phyloP scores from a whole-genome alignment of 2,329 filamentous ascomycete species.

The Pseudogymnoascus sp. region DNA sequence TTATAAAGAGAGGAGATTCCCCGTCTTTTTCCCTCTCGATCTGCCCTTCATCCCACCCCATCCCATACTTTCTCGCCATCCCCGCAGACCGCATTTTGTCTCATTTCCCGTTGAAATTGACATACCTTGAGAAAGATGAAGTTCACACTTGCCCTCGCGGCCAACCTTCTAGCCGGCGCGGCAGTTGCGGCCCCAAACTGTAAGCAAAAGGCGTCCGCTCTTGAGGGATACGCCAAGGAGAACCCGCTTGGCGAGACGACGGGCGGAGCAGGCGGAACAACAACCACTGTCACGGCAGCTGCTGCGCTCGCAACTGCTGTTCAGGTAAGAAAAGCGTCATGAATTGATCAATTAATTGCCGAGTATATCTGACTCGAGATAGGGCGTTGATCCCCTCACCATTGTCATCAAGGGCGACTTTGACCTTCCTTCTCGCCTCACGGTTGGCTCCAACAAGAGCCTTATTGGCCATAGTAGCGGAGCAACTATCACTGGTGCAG shows the following conservation, averaged over 20 bases:
- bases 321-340: conserved; percentile 26
- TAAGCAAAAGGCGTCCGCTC: not conserved
- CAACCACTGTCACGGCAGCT: conserved; percentile 40
- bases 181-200: not conserved
- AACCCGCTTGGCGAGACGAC: conserved; percentile 30
- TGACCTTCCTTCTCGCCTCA: conserved; percentile 16
- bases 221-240: conserved; percentile 9
- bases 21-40: not conserved
- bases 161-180: not conserved
- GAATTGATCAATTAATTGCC: not conserved
- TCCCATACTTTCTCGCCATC: not conserved
- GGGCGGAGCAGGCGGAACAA: conserved; percentile 38
- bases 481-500: conserved; percentile 37
- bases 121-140: not conserved
- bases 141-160: not conserved
- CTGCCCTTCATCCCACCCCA: not conserved
- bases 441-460: conserved; percentile 36
- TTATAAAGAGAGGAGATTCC: not conserved
- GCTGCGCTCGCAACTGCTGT: conserved; percentile 35
- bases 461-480: conserved; percentile 35
- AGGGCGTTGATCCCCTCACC: conserved; percentile 37
- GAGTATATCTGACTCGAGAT: not conserved
- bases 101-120: not conserved
- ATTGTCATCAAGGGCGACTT: conserved; percentile 38
- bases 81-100: not conserved